Percentiles rank a stretch among this genome's conserved stretches.
These are phyloP conservation scores for Aphelidium insulamus DNA, from an alignment of 371 early-diverging fungal genomes.

Conservation along the genomic window DNA sequence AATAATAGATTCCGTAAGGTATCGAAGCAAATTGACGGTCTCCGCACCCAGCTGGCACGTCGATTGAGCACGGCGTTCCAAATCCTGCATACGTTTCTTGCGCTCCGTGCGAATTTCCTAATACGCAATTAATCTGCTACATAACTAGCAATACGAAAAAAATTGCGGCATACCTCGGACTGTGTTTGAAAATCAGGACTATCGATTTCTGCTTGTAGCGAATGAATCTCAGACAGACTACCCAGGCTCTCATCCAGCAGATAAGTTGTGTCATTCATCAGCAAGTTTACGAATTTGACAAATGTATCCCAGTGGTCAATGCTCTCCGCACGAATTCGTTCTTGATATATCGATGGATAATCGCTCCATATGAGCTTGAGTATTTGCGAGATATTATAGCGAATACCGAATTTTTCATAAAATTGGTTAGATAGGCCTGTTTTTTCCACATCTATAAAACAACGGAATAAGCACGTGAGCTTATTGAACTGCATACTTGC, in stretches of 20 bases:
- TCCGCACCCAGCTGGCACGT: constrained; percentile 74
- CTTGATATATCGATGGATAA: constrained; percentile 10
- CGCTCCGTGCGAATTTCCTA: constrained; percentile 30
- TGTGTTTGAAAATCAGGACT: constrained; percentile 27
- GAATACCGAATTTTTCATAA: constrained; percentile 92
- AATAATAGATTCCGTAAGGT: constrained; percentile 50
- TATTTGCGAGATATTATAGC: constrained; percentile 86
- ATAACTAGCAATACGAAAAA: too few species aligned
- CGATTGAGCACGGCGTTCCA: constrained; percentile 65
- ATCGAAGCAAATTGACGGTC: constrained; percentile 76
- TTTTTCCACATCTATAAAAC: constrained; percentile 54
- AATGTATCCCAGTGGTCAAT: constrained; percentile 24
- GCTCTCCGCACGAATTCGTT: constrained; percentile 2
- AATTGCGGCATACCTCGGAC: constrained; percentile 16
- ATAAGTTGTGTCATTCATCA: constrained; percentile 91
- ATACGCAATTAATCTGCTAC: constrained; percentile 1
- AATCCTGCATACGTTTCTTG: constrained; percentile 26
- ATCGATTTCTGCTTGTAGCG: constrained; percentile 52
- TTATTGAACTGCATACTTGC: constrained; percentile 11
- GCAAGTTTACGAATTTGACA: constrained; percentile 70
- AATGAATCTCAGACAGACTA: constrained; percentile 62
- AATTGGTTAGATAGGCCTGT: constrained; percentile 81
- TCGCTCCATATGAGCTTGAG: constrained; percentile 69
- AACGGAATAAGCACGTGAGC: background rate
- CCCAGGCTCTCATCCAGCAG: constrained; percentile 76